Base-by-base conservation (phyloP, 352 stramenopile genomes). In the Phytopythium oedochilum region DNA sequence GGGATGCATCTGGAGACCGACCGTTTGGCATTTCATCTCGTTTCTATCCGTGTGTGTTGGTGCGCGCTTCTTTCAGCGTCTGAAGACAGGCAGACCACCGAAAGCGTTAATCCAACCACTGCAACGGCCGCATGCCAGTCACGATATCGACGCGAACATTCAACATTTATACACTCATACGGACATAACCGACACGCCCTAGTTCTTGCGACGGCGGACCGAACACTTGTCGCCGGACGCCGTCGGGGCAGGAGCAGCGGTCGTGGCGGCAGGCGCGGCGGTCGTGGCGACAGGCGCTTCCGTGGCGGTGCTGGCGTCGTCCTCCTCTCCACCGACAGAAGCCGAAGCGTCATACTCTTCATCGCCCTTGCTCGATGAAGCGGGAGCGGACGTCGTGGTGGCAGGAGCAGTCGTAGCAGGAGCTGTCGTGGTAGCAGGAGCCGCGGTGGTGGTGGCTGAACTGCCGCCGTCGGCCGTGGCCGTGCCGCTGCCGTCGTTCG, bases 151-250 rank as follows among this genome's bases (percentile, higher is more conserved):
- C 31, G 50, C 39, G 15, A 60, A 22, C 5, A 31, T 35, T 51
- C 52, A 8, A 43, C 11, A 47, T 15, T 36, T 46, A 28, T 26
- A 46, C 39, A 26, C 39, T 4, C 18, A 26, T 46, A 46, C 29
- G 10, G 23, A 46, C 39, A 46, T 11, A 14, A 46, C 15, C 18
- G 23, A 46, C 39, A 18, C 17, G n/a, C 39, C 25, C 39, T 46
- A 46, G 39, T 46, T 46, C 39, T 46, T 46, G 39, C 39, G 39
- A 25, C 39, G 39, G 39, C 39, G 39, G 12, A 46, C 39, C 39
- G 39, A 46, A 18, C 39, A 46, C 39, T 46, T 46, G 39, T 46
- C 39, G 39, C 39, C 39, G 8, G 39, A 46, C 18, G 39, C 20
- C 14, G 39, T 43, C n/a, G 36, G 6, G 14, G 36, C 36, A 4